Conservation (phyloP, 1,284 basidiomycete species). For the Cutaneotrichosporon mucoides region DNA sequence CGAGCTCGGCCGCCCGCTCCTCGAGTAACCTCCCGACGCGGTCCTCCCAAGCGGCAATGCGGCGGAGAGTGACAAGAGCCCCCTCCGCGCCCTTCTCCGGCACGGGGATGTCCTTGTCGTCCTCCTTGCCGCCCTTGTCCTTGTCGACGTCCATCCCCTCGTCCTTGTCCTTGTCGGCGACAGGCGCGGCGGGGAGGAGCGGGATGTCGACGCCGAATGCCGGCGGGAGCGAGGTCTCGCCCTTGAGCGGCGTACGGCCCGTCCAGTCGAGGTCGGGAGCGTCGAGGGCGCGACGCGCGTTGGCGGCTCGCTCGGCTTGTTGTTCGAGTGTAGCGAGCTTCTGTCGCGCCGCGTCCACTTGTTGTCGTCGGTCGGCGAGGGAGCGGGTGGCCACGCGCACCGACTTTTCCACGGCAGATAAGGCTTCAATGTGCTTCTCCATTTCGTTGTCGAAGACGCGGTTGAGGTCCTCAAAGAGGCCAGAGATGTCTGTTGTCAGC, state of each 20-base stretch:
- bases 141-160: background rate
- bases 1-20: slow-evolving; percentile 63
- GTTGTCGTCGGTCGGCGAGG: slow-evolving; percentile 80
- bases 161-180: background rate
- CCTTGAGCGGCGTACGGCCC: slow-evolving; percentile 58
- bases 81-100: slow-evolving; percentile 53
- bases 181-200: slow-evolving; percentile 50
- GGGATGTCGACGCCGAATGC: slow-evolving; percentile 27
- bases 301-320: slow-evolving; percentile 68
- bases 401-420: slow-evolving; percentile 79
- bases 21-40: slow-evolving; percentile 71
- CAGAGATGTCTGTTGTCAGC: slow-evolving; percentile 64
- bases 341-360: slow-evolving; percentile 68
- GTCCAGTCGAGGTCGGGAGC: slow-evolving; percentile 65
- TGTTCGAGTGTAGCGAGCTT: slow-evolving; percentile 72
- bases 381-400: slow-evolving; percentile 84
- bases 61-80: slow-evolving; percentile 64
- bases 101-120: slow-evolving; percentile 42
- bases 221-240: slow-evolving; percentile 53
- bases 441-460: slow-evolving; percentile 79
- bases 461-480: slow-evolving; percentile 72
- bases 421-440: slow-evolving; percentile 75
- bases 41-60: slow-evolving; percentile 75
- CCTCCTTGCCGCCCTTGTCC: too few relatives aligned
- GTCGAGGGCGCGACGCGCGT: slow-evolving; percentile 69